These are phyloP conservation scores for Suillus weaverae DNA, from an alignment of 768 basidiomycete genomes.

Conservation along the genomic window DNA sequence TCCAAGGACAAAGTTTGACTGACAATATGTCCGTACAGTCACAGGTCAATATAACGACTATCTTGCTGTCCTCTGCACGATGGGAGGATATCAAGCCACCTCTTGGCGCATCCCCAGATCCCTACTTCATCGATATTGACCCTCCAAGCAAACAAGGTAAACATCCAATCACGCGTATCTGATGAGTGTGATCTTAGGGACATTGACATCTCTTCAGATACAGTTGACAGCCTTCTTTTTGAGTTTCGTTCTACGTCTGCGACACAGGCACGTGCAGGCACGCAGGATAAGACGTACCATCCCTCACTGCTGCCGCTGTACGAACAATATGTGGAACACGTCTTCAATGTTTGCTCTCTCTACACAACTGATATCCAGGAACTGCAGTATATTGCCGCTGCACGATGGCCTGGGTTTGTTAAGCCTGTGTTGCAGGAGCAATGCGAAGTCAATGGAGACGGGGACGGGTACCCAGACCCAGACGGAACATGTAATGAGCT, in stretches of 20 bases:
- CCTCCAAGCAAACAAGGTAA: constrained; percentile 58
- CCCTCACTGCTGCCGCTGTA: constrained; percentile 60
- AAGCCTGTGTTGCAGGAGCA: constrained; percentile 63
- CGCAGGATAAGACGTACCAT: constrained; percentile 43
- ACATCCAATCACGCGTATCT: constrained; percentile 13
- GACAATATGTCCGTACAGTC: constrained; percentile 41
- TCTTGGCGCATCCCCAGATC: constrained; percentile 69
- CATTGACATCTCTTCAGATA: constrained; percentile 23
- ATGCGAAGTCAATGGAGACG: constrained; percentile 20
- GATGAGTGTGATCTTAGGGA: neutral
- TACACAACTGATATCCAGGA: constrained; percentile 70
- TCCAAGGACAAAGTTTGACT: constrained; percentile 1
- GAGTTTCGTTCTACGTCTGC: constrained; percentile 33
- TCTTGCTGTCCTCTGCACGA: constrained; percentile 62
- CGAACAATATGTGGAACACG: constrained; percentile 55
- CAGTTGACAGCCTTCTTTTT: constrained; percentile 38
- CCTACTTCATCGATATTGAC: constrained; percentile 61
- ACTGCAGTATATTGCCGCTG: constrained; percentile 72
- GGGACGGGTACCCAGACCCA: constrained; percentile 24
- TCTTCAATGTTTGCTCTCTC: constrained; percentile 61
- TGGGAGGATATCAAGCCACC: constrained; percentile 78
- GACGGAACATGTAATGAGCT: constrained; percentile 23
- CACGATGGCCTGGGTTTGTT: constrained; percentile 80
- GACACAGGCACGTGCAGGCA: constrained; percentile 6
- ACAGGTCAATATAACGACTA: constrained; percentile 53